A percentile compares a stretch with the other conserved stretches of the same genome.
Evolutionary conservation across 2,329 filamentous ascomycete species (phyloP).

Genomic region (Aspergillus sp.): DNA sequence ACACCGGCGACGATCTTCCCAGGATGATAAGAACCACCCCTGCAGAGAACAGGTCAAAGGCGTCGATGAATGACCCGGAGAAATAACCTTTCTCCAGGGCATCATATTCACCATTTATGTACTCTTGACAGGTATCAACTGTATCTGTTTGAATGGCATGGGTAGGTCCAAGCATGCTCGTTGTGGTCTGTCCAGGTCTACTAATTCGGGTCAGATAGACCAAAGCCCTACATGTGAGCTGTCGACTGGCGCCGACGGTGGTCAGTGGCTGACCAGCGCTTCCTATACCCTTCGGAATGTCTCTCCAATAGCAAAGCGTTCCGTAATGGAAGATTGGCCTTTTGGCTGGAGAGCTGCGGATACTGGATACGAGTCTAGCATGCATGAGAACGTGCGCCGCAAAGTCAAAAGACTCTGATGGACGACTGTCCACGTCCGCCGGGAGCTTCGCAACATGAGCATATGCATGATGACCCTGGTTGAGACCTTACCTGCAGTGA

Average conservation of each 20-base stretch:
- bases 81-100: constrained; percentile 13
- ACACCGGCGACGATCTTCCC: not conserved
- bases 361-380: constrained; percentile 17
- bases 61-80: constrained; percentile 14
- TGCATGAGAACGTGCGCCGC: constrained; percentile 14
- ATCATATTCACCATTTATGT: constrained; percentile 16
- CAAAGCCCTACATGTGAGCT: constrained; percentile 4
- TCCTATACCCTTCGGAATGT: not conserved
- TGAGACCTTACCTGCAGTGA: constrained; percentile 11
- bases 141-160: constrained; percentile 4
- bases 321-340: constrained; percentile 14
- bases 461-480: not conserved
- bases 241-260: not conserved
- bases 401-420: not conserved
- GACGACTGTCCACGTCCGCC: too few species aligned
- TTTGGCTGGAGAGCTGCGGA: constrained; percentile 3
- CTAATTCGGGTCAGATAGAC: not conserved
- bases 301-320: constrained; percentile 18
- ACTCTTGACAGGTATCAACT: constrained; percentile 8
- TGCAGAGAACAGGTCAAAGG: constrained; percentile 19
- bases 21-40: constrained; percentile 14
- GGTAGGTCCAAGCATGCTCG: not conserved
- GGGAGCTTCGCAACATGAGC: too few species aligned
- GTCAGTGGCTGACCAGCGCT: not conserved
- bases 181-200: not conserved